phyloP scores from a whole-genome alignment of 106 monocot genomes.

The Dioscorea zingiberensis region DNA sequence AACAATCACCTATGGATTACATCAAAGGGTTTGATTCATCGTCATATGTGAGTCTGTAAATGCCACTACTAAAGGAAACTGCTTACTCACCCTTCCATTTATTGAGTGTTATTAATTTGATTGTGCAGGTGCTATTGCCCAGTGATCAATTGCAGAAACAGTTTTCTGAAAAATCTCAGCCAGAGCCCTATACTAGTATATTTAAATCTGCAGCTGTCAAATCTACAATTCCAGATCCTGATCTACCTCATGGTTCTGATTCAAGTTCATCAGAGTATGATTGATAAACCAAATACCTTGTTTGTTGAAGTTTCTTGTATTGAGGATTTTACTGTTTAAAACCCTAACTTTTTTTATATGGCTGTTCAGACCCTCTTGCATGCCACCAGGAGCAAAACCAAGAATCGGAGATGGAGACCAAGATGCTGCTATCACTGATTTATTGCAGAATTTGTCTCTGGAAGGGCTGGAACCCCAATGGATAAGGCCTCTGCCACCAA shows the following conservation, averaged over 20 bases:
- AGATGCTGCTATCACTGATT: constrained; percentile 38
- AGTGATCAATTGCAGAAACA: constrained; percentile 54
- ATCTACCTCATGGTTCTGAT: constrained; percentile 33
- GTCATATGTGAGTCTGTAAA: constrained; percentile 46
- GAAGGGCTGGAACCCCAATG: constrained; percentile 80
- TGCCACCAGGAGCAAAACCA: constrained; percentile 32
- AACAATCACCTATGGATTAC: constrained; percentile 62
- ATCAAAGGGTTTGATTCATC: constrained; percentile 72
- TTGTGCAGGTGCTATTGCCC: constrained; percentile 40
- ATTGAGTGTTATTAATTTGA: neutral
- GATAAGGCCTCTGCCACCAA: constrained; percentile 82
- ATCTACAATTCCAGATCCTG: constrained; percentile 63
- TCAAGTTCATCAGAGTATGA: constrained; percentile 51
- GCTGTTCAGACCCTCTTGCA: constrained; percentile 28
- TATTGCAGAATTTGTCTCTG: constrained; percentile 49
- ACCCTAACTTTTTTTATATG: neutral
- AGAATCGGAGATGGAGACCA: constrained; percentile 68
- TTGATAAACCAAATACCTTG: neutral
- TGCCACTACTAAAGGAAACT: neutral
- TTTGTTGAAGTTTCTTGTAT: neutral
- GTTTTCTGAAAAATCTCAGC: constrained; percentile 11
- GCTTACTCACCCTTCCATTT: neutral
- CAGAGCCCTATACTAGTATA: constrained; percentile 21
- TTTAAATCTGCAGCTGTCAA: constrained; percentile 48
- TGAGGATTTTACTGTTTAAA: neutral